Conservation (phyloP, 257 asterid genomes). For the Rhazya stricta region DNA sequence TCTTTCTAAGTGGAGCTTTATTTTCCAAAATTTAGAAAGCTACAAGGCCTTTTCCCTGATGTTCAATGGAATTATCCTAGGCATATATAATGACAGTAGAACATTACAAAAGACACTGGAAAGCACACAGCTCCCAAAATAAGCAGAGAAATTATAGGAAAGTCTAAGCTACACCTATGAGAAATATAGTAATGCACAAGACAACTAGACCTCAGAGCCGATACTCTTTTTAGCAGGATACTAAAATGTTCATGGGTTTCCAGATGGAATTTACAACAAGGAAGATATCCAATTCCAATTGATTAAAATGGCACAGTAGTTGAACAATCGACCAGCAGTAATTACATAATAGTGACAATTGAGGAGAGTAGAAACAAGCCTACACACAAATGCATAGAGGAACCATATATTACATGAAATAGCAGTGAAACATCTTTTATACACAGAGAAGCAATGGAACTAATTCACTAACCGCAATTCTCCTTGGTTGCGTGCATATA, state of each 20-base stretch:
- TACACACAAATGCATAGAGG: background rate
- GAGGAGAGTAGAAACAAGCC: background rate
- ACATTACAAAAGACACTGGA: background rate
- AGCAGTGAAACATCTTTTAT: constrained; percentile 5
- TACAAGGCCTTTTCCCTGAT: background rate
- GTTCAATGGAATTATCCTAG: background rate
- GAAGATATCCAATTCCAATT: background rate
- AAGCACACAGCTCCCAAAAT: background rate
- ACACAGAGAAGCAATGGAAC: constrained; percentile 10
- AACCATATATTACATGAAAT: constrained; percentile 2
- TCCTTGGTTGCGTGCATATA: constrained; percentile 97
- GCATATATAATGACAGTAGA: background rate
- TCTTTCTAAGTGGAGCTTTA: background rate
- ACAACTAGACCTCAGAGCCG: background rate
- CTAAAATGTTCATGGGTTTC: background rate
- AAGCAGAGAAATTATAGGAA: background rate
- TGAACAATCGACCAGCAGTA: background rate
- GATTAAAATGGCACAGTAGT: background rate
- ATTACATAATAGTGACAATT: background rate
- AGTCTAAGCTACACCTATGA: background rate
- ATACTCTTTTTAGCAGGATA: background rate
- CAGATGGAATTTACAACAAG: background rate
- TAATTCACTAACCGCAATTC: constrained; percentile 78
- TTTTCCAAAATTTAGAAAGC: background rate
- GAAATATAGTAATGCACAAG: background rate